Base-by-base conservation (phyloP, 2,329 filamentous ascomycete species). In the Penicillium brevicompactum region DNA sequence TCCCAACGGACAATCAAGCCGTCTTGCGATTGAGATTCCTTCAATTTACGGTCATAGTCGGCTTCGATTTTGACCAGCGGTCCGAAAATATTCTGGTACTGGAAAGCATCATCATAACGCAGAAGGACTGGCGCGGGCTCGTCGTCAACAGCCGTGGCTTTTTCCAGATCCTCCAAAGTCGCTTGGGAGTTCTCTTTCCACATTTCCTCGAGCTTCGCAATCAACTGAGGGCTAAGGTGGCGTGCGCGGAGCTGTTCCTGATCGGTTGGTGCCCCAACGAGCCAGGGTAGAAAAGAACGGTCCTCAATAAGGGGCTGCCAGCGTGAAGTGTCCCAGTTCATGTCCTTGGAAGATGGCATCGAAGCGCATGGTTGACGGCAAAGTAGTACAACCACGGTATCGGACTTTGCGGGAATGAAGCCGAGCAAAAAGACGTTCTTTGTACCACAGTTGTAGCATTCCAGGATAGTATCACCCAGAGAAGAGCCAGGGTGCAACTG, bases 371-470 rank as follows among this genome's bases (percentile, higher is more conserved):
- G 94, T 75, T 97, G 94, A 58, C 94, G 92, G 74, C 94, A 99
- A 37, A 99, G 84, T 43, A 99, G 85, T 22, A 99, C 94, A 7
- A 99, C 95, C 27, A 99, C 94, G 0, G 94, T 97, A 70, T 99
- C 95, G 10, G 94, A 97, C 73, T 99, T 99, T 53, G 94, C 94
- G 9, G 94, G 95, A 65, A 99, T 99, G 73, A 99, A 99, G 6
- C 94, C 94, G 27, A 99, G 87, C 34, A 97, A 82, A 67, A 99
- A 99, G 46, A 97, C 93, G 73, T 99, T 99, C 79, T 97, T 97
- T n/a, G 91, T 97, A 45, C 93, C 94, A 75, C 94, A 99, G 77
- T 97, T 97, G 80, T 99, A 99, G 78, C 94, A 99, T 79, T 99
- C 94, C 59, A 99, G 84, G 37, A 95, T 91, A 1, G 94, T 99